Evolutionary conservation across 2,329 filamentous ascomycete species (phyloP).

Genomic region (Proliferodiscus dingleyae): DNA sequence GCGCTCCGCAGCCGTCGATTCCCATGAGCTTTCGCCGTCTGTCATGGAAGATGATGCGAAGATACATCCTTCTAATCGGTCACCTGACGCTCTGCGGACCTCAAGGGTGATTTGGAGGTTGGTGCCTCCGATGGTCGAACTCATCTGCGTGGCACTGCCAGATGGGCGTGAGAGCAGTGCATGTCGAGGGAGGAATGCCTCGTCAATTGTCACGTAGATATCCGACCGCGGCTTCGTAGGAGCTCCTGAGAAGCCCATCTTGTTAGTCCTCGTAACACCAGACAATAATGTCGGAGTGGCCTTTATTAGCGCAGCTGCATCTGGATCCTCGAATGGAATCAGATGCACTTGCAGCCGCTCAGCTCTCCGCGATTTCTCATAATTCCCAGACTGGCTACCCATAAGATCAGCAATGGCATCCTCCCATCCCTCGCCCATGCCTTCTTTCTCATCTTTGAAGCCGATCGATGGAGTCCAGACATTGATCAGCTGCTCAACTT

Average conservation of each 20-base stretch:
- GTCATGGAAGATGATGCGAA: conserved; percentile 82
- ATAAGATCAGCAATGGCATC: conserved; percentile 69
- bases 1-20: conserved; percentile 73
- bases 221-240: conserved; percentile 86
- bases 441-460: conserved; percentile 51
- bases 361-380: conserved; percentile 65
- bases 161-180: conserved; percentile 60
- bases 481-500: conserved; percentile 69
- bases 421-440: conserved; percentile 64
- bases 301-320: conserved; percentile 77
- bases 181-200: conserved; percentile 74
- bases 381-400: conserved; percentile 67
- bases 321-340: conserved; percentile 69
- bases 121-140: conserved; percentile 55
- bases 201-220: conserved; percentile 84
- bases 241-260: conserved; percentile 90
- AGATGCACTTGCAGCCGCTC: conserved; percentile 77
- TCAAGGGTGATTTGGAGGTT: conserved; percentile 89
- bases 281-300: conserved; percentile 84
- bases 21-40: conserved; percentile 76
- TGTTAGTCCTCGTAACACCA: conserved; percentile 72
- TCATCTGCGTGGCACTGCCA: conserved; percentile 70
- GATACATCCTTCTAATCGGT: conserved; percentile 83
- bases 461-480: conserved; percentile 66
- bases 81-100: conserved; percentile 72